These are phyloP conservation scores for Vitis hybrid DNA, from an alignment of 177 flowering plant genomes.

Conservation along the genomic window DNA sequence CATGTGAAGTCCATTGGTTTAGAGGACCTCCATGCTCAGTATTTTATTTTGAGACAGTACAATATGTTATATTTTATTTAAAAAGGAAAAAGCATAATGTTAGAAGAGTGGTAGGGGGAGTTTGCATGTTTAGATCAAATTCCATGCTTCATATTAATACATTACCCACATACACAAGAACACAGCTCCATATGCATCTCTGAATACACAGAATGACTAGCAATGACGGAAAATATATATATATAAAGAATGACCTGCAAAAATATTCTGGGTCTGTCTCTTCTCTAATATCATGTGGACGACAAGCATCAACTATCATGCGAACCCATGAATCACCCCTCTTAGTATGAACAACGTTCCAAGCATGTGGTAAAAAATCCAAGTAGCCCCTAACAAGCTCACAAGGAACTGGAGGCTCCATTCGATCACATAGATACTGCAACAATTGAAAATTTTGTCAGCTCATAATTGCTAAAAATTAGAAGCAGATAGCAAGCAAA, in stretches of 20 bases:
- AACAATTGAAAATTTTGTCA: constrained; percentile 19
- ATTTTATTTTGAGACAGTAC: not conserved
- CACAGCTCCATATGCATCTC: no score
- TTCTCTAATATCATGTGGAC: constrained; percentile 87
- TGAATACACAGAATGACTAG: no score
- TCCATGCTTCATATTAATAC: no score
- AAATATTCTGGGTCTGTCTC: constrained; percentile 82
- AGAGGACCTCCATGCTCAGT: not conserved
- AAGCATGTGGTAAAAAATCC: constrained; percentile 92
- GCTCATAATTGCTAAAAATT: constrained; percentile 14
- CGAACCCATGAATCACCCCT: constrained; percentile 65
- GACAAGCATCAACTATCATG: constrained; percentile 95
- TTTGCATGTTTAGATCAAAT: no score
- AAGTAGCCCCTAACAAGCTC: constrained; percentile 98
- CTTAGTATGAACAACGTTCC: constrained; percentile 70
- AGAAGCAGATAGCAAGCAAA: not conserved
- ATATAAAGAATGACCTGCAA: constrained; percentile 55
- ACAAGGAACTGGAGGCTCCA: constrained; percentile 91
- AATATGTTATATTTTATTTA: not conserved
- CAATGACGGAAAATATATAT: not conserved
- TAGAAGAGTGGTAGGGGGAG: not conserved
- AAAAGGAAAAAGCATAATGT: not conserved
- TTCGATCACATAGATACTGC: constrained; percentile 91
- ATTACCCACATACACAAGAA: no score
- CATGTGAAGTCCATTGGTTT: not conserved